Conservation (phyloP, 2,329 filamentous ascomycete species). For the Colletotrichum cordylinicola region DNA sequence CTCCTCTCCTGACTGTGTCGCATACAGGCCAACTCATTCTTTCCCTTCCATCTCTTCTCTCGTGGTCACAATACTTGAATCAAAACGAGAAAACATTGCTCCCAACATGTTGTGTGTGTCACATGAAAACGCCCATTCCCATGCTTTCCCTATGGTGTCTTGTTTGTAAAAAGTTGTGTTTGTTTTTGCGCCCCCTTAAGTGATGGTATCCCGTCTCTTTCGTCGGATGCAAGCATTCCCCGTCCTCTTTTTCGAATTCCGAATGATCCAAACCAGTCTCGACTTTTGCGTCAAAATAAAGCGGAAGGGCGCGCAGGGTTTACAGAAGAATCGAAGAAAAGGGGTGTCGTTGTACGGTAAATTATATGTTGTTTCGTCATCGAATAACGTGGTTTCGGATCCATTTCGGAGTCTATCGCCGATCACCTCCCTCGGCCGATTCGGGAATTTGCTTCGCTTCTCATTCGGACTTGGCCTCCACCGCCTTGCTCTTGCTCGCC, state of each 20-base stretch:
- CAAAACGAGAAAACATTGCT: neutral
- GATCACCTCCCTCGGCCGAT: neutral
- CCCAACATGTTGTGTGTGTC: neutral
- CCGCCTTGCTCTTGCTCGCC: conserved; percentile 2
- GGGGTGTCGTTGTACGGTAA: neutral
- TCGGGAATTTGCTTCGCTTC: neutral
- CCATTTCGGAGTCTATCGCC: neutral
- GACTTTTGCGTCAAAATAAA: neutral
- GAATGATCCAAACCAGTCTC: conserved; percentile 9
- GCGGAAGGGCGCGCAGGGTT: neutral
- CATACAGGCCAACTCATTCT: neutral
- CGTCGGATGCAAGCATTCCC: neutral
- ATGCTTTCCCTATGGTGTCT: conserved; percentile 15
- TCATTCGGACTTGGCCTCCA: conserved; percentile 16
- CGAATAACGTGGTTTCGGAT: neutral
- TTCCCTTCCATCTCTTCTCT: conserved; percentile 4
- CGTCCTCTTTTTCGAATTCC: neutral
- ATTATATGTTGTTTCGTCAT: neutral
- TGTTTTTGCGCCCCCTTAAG: neutral
- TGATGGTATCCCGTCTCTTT: neutral
- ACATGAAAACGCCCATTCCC: conserved; percentile 19
- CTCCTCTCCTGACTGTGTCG: neutral
- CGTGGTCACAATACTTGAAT: conserved; percentile 7
- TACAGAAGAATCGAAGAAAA: conserved; percentile 15
- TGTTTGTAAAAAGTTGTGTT: neutral